Base-by-base conservation (phyloP, 129 eudicot genomes). In the Helichrysum umbraculigerum region DNA sequence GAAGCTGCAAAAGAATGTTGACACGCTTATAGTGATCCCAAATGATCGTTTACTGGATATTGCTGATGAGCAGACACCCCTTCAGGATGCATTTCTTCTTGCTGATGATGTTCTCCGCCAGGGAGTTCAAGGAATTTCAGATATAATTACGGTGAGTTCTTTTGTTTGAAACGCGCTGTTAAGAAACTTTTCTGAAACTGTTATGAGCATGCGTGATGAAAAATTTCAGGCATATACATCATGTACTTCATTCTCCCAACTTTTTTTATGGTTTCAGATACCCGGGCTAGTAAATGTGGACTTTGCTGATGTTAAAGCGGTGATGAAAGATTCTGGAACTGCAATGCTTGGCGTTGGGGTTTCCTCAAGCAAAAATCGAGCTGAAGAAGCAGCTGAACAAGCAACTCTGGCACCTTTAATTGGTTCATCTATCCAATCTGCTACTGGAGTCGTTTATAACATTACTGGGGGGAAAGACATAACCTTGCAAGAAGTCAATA, bases 321-420 rank as follows among this genome's bases (percentile, higher is more conserved):
- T 95, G 42, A 95, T 95, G 99, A 95, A 91, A 76, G 90, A 95
- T 72, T 95, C 99, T 29, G 99, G 99, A 70, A 95, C 99, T 9
- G 99, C 99, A 74, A 95, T 95, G 99, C 99, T 95, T 57, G 99
- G 99, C 17, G 99, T 95, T 5, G 99, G 99, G n/a, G 96, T 89
- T 59, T 89, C 99, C 1, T 91, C 99, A 5, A 87, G 99, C 82
- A 95, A 89, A 81, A 95, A 95, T 73, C 94, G 97, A 61, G 99
- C 99, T 32, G 99, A 95, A 74, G 99, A 95, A 86, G 99, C 99
- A 76, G 99, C 99, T 17, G 94, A 95, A 79, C 96, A 95, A 77
- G 99, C 99, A 69, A 95, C 99, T 62, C 85, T 95, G 76, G 96
- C 99, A 65, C 99, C 99, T 60, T 57, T 95, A 56, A 89, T 95